phyloP scores from a whole-genome alignment of 805 yeast genomes.

The Alloascoidea africana region DNA sequence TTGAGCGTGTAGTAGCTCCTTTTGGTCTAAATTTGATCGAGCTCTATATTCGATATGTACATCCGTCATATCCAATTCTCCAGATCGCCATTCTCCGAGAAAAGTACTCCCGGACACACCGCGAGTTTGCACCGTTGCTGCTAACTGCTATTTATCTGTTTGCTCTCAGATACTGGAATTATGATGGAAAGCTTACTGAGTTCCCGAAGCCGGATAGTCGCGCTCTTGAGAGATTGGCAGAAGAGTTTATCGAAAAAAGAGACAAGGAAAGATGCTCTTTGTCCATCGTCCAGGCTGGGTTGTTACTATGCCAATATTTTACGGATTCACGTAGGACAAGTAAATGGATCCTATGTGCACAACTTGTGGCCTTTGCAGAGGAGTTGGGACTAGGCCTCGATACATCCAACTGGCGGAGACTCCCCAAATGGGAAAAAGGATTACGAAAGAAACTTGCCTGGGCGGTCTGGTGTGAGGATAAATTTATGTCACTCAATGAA shows the following conservation, averaged over 20 bases:
- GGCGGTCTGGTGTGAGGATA: slow-evolving; percentile 89
- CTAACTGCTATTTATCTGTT: slow-evolving; percentile 81
- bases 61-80: slow-evolving; percentile 7
- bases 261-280: slow-evolving; percentile 76
- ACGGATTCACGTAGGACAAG: slow-evolving; percentile 36
- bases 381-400: slow-evolving; percentile 86
- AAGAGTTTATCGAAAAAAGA: slow-evolving; percentile 47
- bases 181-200: slow-evolving; percentile 55
- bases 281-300: slow-evolving; percentile 85
- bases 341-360: slow-evolving; percentile 78
- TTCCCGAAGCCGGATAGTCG: slow-evolving; percentile 63
- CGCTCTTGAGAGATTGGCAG: slow-evolving; percentile 52
- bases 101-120: slow-evolving; percentile 51
- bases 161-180: slow-evolving; percentile 92
- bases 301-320: slow-evolving; percentile 35
- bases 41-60: slow-evolving; percentile 6
- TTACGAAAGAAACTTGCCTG: slow-evolving; percentile 79
- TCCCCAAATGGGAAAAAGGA: slow-evolving; percentile 93
- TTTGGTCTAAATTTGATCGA: slow-evolving; percentile 51
- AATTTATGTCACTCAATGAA: slow-evolving; percentile 76
- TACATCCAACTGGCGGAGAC: slow-evolving; percentile 78
- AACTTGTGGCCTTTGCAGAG: slow-evolving; percentile 77
- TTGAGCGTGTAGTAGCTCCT: slow-evolving; percentile 81
- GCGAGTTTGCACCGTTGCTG: slow-evolving; percentile 84
- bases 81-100: slow-evolving; percentile 5